Conservation (phyloP, 2,329 filamentous ascomycete genomes). For the Claviceps digitariae region DNA sequence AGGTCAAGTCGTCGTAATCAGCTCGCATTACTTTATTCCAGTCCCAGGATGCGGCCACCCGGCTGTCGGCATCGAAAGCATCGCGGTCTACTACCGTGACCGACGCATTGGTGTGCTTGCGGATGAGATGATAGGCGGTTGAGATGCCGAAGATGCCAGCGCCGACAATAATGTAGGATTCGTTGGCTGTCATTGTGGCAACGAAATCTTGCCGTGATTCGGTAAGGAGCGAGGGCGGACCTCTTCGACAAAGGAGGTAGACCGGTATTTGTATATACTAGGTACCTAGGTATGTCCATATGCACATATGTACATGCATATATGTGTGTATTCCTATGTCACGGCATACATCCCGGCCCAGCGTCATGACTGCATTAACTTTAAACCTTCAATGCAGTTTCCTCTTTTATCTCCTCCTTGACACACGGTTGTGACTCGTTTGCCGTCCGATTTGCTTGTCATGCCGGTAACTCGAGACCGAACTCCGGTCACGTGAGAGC, state of each 20-base stretch:
- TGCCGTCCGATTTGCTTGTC: no score
- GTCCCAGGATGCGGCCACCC: slow-evolving; percentile 53
- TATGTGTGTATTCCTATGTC: not conserved
- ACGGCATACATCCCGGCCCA: not conserved
- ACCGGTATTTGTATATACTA: no score
- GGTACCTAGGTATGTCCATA: no score
- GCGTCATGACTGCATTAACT: no score
- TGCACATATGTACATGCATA: no score
- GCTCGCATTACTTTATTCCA: slow-evolving; percentile 61
- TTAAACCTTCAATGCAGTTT: no score
- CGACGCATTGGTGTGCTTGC: slow-evolving; percentile 31
- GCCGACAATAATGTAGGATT: slow-evolving; percentile 45
- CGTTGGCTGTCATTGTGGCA: slow-evolving; percentile 10
- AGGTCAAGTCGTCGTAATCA: slow-evolving; percentile 52
- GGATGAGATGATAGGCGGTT: slow-evolving; percentile 49
- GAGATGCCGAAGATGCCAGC: slow-evolving; percentile 53
- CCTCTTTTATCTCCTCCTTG: no score
- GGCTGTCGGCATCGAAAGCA: slow-evolving; percentile 31
- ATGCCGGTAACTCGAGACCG: not conserved
- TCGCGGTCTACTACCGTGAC: slow-evolving; percentile 47
- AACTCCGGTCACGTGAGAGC: not conserved
- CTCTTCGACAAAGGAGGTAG: not conserved
- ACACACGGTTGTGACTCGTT: no score
- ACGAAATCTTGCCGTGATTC: not conserved
- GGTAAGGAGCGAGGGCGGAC: no score